Conservation (phyloP, 2,329 filamentous ascomycete species). For the Aureobasidium sp. region DNA sequence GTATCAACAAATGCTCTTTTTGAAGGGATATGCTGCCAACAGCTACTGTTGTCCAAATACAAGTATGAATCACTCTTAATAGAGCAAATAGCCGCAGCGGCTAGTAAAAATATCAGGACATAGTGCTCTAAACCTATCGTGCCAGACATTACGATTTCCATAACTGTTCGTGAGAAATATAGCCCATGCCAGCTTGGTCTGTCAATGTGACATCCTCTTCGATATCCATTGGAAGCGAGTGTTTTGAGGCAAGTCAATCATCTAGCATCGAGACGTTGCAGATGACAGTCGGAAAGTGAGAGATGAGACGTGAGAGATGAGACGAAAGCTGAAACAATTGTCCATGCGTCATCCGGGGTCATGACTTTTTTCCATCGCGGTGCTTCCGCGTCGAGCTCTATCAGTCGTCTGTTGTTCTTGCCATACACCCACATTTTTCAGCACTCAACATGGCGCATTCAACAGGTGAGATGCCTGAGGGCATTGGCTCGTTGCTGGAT, state of each 20-base stretch:
- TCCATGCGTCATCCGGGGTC: neutral
- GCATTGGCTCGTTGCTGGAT: constrained; percentile 38
- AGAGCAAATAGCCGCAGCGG: too few relatives aligned
- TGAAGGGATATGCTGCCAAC: too few relatives aligned
- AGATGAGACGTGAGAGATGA: neutral
- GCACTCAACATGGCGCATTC: constrained; percentile 6
- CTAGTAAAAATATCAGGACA: too few relatives aligned
- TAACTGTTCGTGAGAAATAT: too few relatives aligned
- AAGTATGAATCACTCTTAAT: too few relatives aligned
- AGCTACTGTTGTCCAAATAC: too few relatives aligned
- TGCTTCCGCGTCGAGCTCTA: neutral
- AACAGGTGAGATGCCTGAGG: constrained; percentile 25
- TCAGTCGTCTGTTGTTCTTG: neutral
- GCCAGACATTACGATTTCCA: too few relatives aligned
- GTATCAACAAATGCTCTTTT: too few relatives aligned
- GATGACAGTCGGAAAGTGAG: neutral
- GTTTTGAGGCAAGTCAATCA: neutral
- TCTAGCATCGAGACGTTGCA: neutral
- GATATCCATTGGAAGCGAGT: neutral
- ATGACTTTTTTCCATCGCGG: constrained; percentile 7
- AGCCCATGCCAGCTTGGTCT: too few relatives aligned
- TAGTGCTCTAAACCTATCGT: too few relatives aligned
- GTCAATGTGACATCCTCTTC: too few relatives aligned
- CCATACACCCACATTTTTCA: neutral
- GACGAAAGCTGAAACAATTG: neutral